phyloP scores from a whole-genome alignment of 1,139 yeast species.

The Suhomyces anneliseae region DNA sequence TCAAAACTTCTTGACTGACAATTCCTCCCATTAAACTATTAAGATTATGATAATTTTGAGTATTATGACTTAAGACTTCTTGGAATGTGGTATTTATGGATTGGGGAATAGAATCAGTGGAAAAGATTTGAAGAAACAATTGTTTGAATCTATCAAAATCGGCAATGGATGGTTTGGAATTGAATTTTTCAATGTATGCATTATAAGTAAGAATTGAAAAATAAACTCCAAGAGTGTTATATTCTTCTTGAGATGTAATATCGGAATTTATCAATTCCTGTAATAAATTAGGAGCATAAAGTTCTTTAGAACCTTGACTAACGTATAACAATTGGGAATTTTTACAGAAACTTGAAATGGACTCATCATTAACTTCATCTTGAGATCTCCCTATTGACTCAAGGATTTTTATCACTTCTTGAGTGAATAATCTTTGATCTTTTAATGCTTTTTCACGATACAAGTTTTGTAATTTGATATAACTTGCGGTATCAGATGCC shows the following conservation, averaged over 20 bases:
- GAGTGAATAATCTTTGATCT: conserved; percentile 48
- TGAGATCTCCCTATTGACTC: conserved; percentile 21
- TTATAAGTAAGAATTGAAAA: conserved; percentile 37
- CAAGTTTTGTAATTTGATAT: conserved; percentile 55
- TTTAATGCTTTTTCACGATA: conserved; percentile 56
- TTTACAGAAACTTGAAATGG: conserved; percentile 57
- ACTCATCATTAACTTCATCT: conserved; percentile 33
- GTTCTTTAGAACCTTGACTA: conserved; percentile 33
- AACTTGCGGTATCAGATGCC: conserved; percentile 74
- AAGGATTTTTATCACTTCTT: conserved; percentile 30
- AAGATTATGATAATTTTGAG: conserved; percentile 34
- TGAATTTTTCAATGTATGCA: conserved; percentile 19
- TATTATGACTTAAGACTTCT: conserved; percentile 33
- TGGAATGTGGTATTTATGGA: conserved; percentile 21
- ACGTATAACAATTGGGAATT: conserved; percentile 46
- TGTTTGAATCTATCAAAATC: conserved; percentile 23
- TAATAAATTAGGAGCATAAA: conserved; percentile 16
- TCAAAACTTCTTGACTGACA: conserved; percentile 73
- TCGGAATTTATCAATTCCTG: conserved; percentile 18
- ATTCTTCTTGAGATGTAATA: conserved; percentile 19
- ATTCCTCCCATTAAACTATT: conserved; percentile 66
- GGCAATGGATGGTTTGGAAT: conserved; percentile 19
- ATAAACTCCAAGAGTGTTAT: conserved; percentile 31
- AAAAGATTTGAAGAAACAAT: conserved; percentile 16
- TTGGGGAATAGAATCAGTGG: conserved; percentile 11